phyloP scores from a whole-genome alignment of 495 filamentous ascomycete species.

The Aspergillus diversus region DNA sequence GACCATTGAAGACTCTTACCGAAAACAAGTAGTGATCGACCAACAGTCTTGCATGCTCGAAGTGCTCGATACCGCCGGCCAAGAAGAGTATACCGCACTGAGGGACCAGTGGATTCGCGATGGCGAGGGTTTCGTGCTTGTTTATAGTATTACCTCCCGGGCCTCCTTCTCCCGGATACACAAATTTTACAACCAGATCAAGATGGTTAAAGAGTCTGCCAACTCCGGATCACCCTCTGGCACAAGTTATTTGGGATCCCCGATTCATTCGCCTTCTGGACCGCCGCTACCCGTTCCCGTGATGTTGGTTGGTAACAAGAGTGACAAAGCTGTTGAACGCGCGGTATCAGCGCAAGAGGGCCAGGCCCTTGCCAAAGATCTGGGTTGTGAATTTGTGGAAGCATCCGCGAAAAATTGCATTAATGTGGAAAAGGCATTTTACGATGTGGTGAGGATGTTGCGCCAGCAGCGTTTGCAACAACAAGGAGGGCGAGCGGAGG shows the following conservation, averaged over 20 bases:
- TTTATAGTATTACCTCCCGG: constrained; percentile 96
- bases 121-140: constrained; percentile 94
- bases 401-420: constrained; percentile 99
- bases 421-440: constrained; percentile 98
- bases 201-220: constrained; percentile 93
- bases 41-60: constrained; percentile 97
- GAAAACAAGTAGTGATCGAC: constrained; percentile 98
- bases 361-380: constrained; percentile 83
- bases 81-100: constrained; percentile 97
- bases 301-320: constrained; percentile 99
- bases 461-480: constrained; percentile 74
- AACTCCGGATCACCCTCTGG: constrained; percentile 68
- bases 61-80: constrained; percentile 97
- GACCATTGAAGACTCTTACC: constrained; percentile 95
- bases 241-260: constrained; percentile 63
- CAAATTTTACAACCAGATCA: constrained; percentile 94
- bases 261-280: constrained; percentile 65
- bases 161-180: constrained; percentile 94
- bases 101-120: constrained; percentile 98
- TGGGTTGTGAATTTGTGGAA: constrained; percentile 97
- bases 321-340: constrained; percentile 91
- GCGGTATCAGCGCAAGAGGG: constrained; percentile 98
- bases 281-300: constrained; percentile 77
- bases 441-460: constrained; percentile 91
- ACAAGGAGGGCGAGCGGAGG: constrained; percentile 40